Evolutionary conservation across 768 basidiomycete genomes (phyloP).

Genomic region (Russula earlei): DNA sequence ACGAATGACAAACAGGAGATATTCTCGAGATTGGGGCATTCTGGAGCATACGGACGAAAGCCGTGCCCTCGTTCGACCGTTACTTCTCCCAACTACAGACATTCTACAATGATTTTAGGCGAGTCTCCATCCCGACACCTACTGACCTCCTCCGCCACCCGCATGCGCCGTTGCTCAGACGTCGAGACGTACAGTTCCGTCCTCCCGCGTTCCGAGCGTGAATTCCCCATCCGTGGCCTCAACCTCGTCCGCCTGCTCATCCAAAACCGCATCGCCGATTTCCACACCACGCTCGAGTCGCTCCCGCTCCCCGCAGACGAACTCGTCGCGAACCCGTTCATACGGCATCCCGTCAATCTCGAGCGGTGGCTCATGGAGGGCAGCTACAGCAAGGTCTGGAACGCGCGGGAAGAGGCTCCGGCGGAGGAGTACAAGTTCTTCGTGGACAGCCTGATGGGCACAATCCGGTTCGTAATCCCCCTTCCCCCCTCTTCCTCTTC

Average conservation of each 20-base stretch:
- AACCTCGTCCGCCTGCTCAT: constrained; percentile 92
- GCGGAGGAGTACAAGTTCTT: constrained; percentile 94
- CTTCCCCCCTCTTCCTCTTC: not conserved
- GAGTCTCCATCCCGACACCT: not conserved
- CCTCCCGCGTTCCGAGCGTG: constrained; percentile 77
- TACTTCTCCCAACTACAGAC: constrained; percentile 88
- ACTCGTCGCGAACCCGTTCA: constrained; percentile 58
- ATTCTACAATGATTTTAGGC: constrained; percentile 85
- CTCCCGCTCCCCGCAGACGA: constrained; percentile 63
- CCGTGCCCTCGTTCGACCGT: constrained; percentile 88
- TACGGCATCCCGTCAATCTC: constrained; percentile 81
- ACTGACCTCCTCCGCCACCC: too few species aligned
- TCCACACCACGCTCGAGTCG: constrained; percentile 93
- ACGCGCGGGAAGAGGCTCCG: constrained; percentile 85
- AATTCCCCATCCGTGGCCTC: constrained; percentile 83
- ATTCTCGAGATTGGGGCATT: constrained; percentile 94
- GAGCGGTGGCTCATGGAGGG: constrained; percentile 99
- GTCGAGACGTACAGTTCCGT: constrained; percentile 35
- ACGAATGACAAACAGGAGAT: constrained; percentile 61
- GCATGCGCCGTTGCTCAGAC: not conserved
- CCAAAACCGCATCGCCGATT: constrained; percentile 93
- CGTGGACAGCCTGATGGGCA: constrained; percentile 87
- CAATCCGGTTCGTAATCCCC: constrained; percentile 58
- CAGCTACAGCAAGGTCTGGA: constrained; percentile 96
- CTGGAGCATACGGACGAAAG: constrained; percentile 81